phyloP scores from a whole-genome alignment of 2,329 filamentous ascomycete species.

The Colletotrichum simmondsii region DNA sequence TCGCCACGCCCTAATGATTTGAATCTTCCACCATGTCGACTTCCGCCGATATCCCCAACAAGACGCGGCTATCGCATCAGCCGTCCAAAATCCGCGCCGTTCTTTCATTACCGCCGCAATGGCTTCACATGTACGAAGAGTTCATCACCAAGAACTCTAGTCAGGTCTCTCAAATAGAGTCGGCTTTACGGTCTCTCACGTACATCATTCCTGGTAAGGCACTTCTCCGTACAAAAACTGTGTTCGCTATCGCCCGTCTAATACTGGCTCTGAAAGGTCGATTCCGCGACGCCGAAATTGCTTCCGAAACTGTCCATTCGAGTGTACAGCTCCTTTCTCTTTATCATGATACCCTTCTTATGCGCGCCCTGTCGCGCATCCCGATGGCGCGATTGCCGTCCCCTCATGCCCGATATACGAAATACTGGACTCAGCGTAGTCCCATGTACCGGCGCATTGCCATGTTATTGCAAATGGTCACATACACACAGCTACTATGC shows the following conservation, averaged over 20 bases:
- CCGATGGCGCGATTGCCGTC: slow-evolving; percentile 64
- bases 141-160: slow-evolving; percentile 96
- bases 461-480: slow-evolving; percentile 85
- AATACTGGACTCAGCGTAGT: slow-evolving; percentile 72
- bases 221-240: background rate
- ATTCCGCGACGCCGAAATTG: slow-evolving; percentile 92
- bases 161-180: slow-evolving; percentile 95
- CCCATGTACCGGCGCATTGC: slow-evolving; percentile 84
- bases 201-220: slow-evolving; percentile 90
- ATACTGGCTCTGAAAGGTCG: slow-evolving; percentile 64
- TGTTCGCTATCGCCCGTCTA: background rate
- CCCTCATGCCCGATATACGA: slow-evolving; percentile 73
- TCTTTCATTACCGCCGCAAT: slow-evolving; percentile 71
- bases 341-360: slow-evolving; percentile 90
- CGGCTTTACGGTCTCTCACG: slow-evolving; percentile 88
- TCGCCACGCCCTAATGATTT: slow-evolving; percentile 1
- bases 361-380: slow-evolving; percentile 70
- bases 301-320: slow-evolving; percentile 91
- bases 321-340: slow-evolving; percentile 89
- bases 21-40: slow-evolving; percentile 28
- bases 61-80: slow-evolving; percentile 29
- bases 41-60: slow-evolving; percentile 33
- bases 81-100: slow-evolving; percentile 39
- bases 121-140: slow-evolving; percentile 80
- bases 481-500: slow-evolving; percentile 95